A percentile compares a stretch with the other conserved stretches of the same genome.
Conservation (phyloP, 2,329 filamentous ascomycete species). For the Colletotrichum tropicale region DNA sequence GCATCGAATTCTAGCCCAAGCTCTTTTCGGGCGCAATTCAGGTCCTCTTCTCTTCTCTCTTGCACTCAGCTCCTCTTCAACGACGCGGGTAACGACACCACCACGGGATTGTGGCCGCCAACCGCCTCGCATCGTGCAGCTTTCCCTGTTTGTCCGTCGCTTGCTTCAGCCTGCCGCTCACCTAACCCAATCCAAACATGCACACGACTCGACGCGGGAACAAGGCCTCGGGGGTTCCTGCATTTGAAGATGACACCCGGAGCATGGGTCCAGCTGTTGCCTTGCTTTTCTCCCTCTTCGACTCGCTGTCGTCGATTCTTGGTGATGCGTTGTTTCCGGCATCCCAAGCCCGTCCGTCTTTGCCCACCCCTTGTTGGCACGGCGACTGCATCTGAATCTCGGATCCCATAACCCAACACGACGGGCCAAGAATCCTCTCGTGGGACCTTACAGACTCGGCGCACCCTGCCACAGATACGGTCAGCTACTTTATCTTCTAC, state of each 20-base stretch:
- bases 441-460: neutral
- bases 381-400: constrained; percentile 12
- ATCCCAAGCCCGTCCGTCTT: neutral
- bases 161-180: neutral
- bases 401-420: neutral
- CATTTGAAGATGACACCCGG: constrained; percentile 16
- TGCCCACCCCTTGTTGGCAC: constrained; percentile 8
- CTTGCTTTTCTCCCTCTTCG: constrained; percentile 1
- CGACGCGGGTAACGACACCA: neutral
- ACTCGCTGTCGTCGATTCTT: constrained; percentile 6
- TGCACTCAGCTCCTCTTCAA: neutral
- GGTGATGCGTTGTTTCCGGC: constrained; percentile 17
- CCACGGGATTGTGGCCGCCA: neutral
- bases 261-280: neutral
- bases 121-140: neutral
- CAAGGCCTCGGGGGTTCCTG: constrained; percentile 9
- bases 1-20: neutral
- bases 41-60: neutral
- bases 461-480: neutral
- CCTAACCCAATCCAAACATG: constrained; percentile 11
- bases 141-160: neutral
- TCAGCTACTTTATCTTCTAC: neutral
- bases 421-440: neutral
- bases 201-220: constrained; percentile 1
- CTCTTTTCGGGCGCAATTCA: neutral